Percentiles rank a stretch among this genome's conserved stretches.
phyloP scores from a whole-genome alignment of 2,329 filamentous ascomycete species.

The Cadophora luteo-olivacea region DNA sequence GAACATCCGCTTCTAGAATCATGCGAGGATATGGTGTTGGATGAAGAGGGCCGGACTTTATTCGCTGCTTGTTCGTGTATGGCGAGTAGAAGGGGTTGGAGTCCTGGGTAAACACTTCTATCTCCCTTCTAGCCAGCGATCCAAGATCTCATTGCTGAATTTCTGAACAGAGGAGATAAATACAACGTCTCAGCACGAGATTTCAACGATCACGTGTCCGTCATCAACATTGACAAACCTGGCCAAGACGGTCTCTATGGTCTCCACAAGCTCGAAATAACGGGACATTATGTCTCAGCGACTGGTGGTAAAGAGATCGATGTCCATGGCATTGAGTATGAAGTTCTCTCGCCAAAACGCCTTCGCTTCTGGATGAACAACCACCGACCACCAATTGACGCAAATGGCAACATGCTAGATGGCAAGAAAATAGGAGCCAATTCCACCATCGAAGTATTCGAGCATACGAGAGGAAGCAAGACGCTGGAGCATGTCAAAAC shows the following conservation, averaged over 20 bases:
- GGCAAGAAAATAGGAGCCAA: slow-evolving; percentile 41
- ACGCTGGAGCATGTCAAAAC: slow-evolving; percentile 43
- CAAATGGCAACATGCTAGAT: slow-evolving; percentile 39
- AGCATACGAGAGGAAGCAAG: slow-evolving; percentile 33
- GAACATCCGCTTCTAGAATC: slow-evolving; percentile 28
- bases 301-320: slow-evolving; percentile 35
- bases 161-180: slow-evolving; percentile 24
- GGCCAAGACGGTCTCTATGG: slow-evolving; percentile 28
- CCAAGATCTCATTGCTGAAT: not conserved
- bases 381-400: slow-evolving; percentile 40
- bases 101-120: slow-evolving; percentile 26
- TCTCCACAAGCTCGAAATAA: slow-evolving; percentile 25
- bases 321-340: slow-evolving; percentile 43
- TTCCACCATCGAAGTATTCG: slow-evolving; percentile 46
- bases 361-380: slow-evolving; percentile 46
- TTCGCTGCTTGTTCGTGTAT: slow-evolving; percentile 33
- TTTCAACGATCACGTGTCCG: slow-evolving; percentile 30
- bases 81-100: slow-evolving; percentile 25
- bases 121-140: not conserved
- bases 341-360: slow-evolving; percentile 28
- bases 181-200: slow-evolving; percentile 28
- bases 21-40: slow-evolving; percentile 36
- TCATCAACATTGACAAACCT: slow-evolving; percentile 32
- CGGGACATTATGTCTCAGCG: slow-evolving; percentile 20
- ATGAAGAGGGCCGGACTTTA: slow-evolving; percentile 30